A percentile compares a stretch with the other conserved stretches of the same genome.
Conservation (phyloP, 2,329 filamentous ascomycete species). For the Diplodia scrobiculata region DNA sequence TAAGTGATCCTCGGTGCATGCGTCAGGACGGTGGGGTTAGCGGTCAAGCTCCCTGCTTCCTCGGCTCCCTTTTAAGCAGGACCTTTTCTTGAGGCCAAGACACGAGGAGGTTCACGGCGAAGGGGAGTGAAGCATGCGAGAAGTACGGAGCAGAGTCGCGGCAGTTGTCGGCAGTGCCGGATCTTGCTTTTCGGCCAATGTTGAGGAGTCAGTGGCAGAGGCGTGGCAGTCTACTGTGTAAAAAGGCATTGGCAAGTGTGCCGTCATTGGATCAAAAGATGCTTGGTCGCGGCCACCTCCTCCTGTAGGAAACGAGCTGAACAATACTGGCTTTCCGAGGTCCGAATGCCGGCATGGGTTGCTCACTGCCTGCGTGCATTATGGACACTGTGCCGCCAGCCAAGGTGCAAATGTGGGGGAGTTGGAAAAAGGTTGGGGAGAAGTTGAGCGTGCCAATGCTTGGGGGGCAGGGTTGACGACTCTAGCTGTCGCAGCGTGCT, state of each 20-base stretch:
- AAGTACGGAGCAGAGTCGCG: not conserved
- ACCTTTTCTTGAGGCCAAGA: not conserved
- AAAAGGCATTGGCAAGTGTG: not conserved
- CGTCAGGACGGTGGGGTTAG: not conserved
- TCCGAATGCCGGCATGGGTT: not conserved
- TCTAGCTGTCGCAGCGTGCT: constrained; percentile 9
- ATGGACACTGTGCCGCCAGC: not conserved
- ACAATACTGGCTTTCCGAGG: not conserved
- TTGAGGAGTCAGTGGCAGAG: not conserved
- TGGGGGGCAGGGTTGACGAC: constrained; percentile 9
- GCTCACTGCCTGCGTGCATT: not conserved
- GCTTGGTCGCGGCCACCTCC: not conserved
- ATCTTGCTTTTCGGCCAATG: not conserved
- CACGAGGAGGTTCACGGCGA: not conserved
- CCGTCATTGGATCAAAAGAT: not conserved
- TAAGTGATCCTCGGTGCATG: not conserved
- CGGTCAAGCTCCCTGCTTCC: not conserved
- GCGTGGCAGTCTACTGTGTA: not conserved
- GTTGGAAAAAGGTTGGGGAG: not conserved
- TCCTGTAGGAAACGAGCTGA: not conserved
- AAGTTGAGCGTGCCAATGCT: constrained; percentile 10
- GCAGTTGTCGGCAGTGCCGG: constrained; percentile 5
- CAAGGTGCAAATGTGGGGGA: constrained; percentile 18
- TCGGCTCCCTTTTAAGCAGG: not conserved
- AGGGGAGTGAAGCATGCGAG: not conserved